Conservation (phyloP, 805 yeast genomes). For the Candida nemodendra region DNA sequence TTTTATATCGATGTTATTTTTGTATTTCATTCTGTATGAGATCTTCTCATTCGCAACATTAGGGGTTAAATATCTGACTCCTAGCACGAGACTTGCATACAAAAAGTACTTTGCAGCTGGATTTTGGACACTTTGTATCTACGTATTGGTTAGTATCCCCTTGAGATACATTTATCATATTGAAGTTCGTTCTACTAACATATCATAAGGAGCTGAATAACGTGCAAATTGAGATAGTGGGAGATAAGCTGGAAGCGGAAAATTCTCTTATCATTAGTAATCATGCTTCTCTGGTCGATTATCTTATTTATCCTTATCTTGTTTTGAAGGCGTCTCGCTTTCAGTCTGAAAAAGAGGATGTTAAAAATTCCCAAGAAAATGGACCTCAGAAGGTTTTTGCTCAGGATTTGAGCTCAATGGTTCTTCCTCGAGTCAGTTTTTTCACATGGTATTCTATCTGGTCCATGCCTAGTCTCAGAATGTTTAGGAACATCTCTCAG, state of each 20-base stretch:
- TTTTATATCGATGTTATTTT: conserved; percentile 19
- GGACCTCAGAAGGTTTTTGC: conserved; percentile 22
- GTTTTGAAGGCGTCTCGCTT: conserved; percentile 29
- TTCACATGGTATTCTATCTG: conserved; percentile 71
- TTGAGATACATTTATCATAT: too few relatives aligned
- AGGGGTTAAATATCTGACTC: conserved; percentile 21
- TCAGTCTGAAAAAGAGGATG: conserved; percentile 5
- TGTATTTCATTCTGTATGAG: conserved; percentile 19
- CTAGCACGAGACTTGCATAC: conserved; percentile 20
- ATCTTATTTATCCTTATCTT: conserved; percentile 48
- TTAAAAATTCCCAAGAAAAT: conserved; percentile 4
- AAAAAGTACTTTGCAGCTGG: conserved; percentile 28
- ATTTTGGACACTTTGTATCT: conserved; percentile 33
- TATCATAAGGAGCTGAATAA: conserved; percentile 33
- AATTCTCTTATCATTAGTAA: conserved; percentile 44
- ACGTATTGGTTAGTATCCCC: conserved; percentile 24
- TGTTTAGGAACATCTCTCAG: conserved; percentile 46
- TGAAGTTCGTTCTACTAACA: too few relatives aligned
- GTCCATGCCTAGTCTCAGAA: conserved; percentile 54
- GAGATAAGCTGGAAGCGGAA: conserved; percentile 42
- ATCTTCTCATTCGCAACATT: conserved; percentile 14
- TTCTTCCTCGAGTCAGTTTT: conserved; percentile 49
- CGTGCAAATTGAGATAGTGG: conserved; percentile 39
- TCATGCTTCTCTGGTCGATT: conserved; percentile 70
- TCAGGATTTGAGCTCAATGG: conserved; percentile 26